Evolutionary conservation across 768 basidiomycete genomes (phyloP).

Genomic region (Tylopilus rubrobrunneus): DNA sequence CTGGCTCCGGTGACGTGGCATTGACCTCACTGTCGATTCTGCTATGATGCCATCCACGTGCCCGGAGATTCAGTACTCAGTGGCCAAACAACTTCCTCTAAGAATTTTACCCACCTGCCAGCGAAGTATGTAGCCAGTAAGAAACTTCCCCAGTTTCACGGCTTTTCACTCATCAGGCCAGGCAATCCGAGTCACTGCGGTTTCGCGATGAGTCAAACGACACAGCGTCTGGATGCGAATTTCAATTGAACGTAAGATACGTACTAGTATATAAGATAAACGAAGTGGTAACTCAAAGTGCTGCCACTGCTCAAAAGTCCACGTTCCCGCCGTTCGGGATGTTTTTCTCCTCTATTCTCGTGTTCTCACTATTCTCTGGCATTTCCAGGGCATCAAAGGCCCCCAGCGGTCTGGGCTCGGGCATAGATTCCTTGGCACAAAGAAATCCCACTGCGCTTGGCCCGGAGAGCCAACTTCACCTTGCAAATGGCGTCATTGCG

Average conservation of each 20-base stretch:
- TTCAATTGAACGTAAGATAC: neutral
- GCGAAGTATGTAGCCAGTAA: no score
- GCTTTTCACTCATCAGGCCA: no score
- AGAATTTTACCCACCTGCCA: no score
- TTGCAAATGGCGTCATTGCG: neutral
- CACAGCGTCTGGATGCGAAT: neutral
- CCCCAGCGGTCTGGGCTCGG: neutral
- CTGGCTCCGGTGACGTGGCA: no score
- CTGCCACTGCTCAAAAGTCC: no score
- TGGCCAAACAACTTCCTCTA: no score
- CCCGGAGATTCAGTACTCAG: no score
- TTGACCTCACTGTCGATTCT: no score
- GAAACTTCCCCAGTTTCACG: no score
- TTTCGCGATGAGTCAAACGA: neutral
- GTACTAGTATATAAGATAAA: no score
- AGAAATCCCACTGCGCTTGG: neutral
- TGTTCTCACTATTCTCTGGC: slow-evolving; percentile 2
- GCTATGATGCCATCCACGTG: no score
- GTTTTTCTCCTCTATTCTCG: slow-evolving; percentile 2
- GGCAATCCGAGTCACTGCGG: neutral
- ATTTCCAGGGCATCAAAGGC: neutral
- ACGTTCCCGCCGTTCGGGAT: neutral
- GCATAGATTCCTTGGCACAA: neutral
- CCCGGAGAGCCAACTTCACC: neutral
- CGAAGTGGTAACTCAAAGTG: neutral